Evolutionary conservation across 2,329 filamentous ascomycete genomes (phyloP).

Genomic region (Penicillium sp.): DNA sequence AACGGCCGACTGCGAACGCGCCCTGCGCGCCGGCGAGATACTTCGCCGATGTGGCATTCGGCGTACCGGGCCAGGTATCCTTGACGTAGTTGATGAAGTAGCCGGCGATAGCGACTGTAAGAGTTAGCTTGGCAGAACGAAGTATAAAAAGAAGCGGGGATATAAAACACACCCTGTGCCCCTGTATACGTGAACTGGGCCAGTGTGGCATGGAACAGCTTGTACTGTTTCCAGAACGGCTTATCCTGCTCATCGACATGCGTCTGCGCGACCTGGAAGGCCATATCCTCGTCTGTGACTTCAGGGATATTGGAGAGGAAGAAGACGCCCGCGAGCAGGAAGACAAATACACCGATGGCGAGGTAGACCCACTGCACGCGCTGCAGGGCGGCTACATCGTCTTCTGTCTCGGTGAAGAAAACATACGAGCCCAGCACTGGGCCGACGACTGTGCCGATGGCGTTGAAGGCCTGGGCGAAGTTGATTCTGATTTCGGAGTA

Average conservation of each 20-base stretch:
- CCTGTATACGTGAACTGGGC: constrained; percentile 81
- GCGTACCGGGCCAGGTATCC: constrained; percentile 56
- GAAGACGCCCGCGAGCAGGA: constrained; percentile 63
- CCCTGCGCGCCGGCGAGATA: constrained; percentile 73
- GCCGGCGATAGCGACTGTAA: constrained; percentile 45
- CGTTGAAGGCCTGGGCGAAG: constrained; percentile 73
- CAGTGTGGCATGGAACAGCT: constrained; percentile 70
- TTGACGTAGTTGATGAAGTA: constrained; percentile 74
- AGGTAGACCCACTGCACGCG: constrained; percentile 79
- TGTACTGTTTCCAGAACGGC: constrained; percentile 68
- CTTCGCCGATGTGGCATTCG: constrained; percentile 58
- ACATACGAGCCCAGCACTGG: constrained; percentile 70
- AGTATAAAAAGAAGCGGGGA: background rate
- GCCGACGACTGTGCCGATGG: constrained; percentile 69
- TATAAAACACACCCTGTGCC: constrained; percentile 55
- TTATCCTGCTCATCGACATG: constrained; percentile 56
- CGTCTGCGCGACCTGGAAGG: constrained; percentile 56
- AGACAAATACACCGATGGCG: constrained; percentile 72
- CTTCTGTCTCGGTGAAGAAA: constrained; percentile 65
- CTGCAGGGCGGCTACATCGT: constrained; percentile 56
- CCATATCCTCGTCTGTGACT: constrained; percentile 69
- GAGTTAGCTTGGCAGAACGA: background rate
- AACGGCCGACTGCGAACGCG: constrained; percentile 69
- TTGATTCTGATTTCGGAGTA: constrained; percentile 76
- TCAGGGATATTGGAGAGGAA: constrained; percentile 67